Evolutionary conservation across 139 green algal genomes (phyloP).

Genomic region (Closterium sp.): DNA sequence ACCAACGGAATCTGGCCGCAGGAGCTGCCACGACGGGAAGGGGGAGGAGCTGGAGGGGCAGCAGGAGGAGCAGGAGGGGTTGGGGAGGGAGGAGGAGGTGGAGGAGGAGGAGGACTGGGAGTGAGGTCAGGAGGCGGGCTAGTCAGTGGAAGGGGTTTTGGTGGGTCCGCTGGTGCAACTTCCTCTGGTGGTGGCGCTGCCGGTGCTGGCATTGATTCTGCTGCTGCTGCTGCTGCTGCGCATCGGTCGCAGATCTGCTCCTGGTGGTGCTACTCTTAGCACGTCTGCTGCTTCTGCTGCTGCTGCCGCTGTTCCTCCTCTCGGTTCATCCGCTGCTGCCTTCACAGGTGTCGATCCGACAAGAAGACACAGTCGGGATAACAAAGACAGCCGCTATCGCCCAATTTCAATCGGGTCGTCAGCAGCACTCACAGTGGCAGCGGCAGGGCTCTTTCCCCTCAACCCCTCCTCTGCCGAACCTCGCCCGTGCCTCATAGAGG

Average conservation of each 20-base stretch:
- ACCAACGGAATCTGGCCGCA: constrained; percentile 4
- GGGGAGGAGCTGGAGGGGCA: background rate
- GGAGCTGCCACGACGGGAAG: background rate
- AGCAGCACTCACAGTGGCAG: background rate
- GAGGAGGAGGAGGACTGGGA: background rate
- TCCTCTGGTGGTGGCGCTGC: background rate
- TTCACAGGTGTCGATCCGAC: background rate
- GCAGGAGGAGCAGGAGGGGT: background rate
- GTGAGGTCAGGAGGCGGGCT: background rate
- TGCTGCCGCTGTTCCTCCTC: background rate
- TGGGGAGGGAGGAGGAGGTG: background rate
- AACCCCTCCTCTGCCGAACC: background rate
- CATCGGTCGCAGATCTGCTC: background rate
- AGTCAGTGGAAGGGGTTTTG: background rate
- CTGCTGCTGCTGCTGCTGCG: background rate
- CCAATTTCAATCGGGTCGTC: background rate
- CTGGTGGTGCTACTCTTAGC: background rate
- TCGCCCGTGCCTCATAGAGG: background rate
- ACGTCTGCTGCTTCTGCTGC: background rate
- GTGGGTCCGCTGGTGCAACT: background rate
- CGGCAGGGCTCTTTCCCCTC: background rate
- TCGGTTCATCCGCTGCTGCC: background rate
- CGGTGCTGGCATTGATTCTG: background rate
- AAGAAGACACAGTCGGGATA: background rate
- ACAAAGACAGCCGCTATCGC: background rate